Base-by-base conservation (phyloP, 1,139 yeast species). In the Saccharomyces uvarum region DNA sequence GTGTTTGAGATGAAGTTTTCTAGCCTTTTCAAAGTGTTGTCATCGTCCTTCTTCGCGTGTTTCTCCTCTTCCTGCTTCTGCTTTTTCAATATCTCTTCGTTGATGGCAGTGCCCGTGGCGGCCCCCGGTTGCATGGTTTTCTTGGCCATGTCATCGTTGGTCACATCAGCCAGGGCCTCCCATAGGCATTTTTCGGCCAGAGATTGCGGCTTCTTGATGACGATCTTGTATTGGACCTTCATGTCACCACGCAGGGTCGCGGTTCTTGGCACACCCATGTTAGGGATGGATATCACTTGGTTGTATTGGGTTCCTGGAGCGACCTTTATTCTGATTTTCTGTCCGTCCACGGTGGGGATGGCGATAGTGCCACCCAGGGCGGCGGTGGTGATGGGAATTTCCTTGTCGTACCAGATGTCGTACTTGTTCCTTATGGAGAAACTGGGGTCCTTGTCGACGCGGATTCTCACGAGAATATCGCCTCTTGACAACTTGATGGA, bases 101-200 rank as follows among this genome's bases (percentile, higher is more conserved):
- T 47, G 2, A 48, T 41, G 28, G 47, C 16, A 11, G 51, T 50
- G 2, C 51, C 44, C 13, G 55, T 32, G 5, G 56, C 38, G 3
- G 48, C 33, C 1, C 48, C 52, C 4, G 48, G 16, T 13, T 50
- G 41, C 47, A 51, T 44, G 13, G 84, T 76, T 60, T 93, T 76
- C 62, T 81, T 86, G 2, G 99, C 98, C 31, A 78, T 79, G 50
- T 76, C 76, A 69, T 93, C 99, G 57, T 87, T 83, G 54, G 86
- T 80, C 2, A 96, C 86, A 67, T 89, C 97, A 0, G 99, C 99
- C 59, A 93, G 77, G 0, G 97, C 97, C 70, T 95, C 99, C 64
- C 95, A 77, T 56, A 93, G 75, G n/a, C 95, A 95, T 8, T 84
- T 84, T 70, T 93, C 97, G 1, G 93, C 86, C n/a, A 93, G 88